phyloP scores from a whole-genome alignment of 371 early-diverging fungal species.

The Gilbertella persicaria region DNA sequence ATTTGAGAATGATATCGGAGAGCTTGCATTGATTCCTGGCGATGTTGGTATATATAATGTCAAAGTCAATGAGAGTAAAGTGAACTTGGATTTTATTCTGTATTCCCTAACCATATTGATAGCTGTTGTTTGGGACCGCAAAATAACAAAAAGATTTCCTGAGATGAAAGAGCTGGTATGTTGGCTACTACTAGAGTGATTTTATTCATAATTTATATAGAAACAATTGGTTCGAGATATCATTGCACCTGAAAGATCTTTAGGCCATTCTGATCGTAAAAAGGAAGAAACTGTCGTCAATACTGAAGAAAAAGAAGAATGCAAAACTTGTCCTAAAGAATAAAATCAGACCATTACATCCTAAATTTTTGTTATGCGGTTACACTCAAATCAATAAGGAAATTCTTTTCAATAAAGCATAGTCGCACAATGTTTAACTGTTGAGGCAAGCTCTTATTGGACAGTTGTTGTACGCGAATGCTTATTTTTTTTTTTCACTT shows the following conservation, averaged over 20 bases:
- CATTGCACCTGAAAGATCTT: slow-evolving; percentile 64
- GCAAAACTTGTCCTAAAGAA: slow-evolving; percentile 17
- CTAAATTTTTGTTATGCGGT: too few species aligned
- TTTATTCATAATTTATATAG: slow-evolving; percentile 15
- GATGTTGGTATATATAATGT: slow-evolving; percentile 62
- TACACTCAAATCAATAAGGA: too few species aligned
- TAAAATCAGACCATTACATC: too few species aligned
- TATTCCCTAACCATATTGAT: background rate
- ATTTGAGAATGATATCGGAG: slow-evolving; percentile 63
- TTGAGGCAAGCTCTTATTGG: too few species aligned
- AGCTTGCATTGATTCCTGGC: slow-evolving; percentile 68
- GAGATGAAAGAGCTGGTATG: slow-evolving; percentile 71
- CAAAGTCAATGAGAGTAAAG: slow-evolving; percentile 57
- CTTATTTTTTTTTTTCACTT: background rate
- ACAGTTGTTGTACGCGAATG: background rate
- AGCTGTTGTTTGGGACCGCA: slow-evolving; percentile 68
- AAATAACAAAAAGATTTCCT: slow-evolving; percentile 65
- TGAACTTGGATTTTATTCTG: background rate
- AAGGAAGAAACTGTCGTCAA: too few species aligned
- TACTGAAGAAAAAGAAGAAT: slow-evolving; percentile 2
- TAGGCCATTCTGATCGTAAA: slow-evolving; percentile 63
- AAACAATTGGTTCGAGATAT: slow-evolving; percentile 70
- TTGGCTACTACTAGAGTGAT: too few species aligned
- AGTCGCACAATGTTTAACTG: too few species aligned
- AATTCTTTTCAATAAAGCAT: too few species aligned